Conservation (phyloP, 1,139 yeast genomes). For the Nakaseomyces nivariensis region DNA sequence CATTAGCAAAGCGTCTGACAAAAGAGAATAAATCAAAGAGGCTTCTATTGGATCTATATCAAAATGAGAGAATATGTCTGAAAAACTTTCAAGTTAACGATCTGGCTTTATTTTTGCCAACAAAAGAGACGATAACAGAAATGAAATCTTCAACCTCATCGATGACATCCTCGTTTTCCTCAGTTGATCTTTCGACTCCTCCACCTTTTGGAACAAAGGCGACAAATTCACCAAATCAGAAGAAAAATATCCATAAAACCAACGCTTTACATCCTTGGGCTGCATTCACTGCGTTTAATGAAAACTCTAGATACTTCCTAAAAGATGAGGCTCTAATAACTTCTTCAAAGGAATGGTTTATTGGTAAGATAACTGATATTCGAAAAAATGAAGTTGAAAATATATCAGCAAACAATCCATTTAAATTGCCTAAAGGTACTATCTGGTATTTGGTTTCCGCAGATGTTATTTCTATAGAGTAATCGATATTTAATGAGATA, state of each 20-base stretch:
- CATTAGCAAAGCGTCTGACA: constrained; percentile 77
- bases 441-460: constrained; percentile 27
- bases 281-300: constrained; percentile 28
- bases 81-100: constrained; percentile 60
- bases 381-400: constrained; percentile 16
- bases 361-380: constrained; percentile 21
- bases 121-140: constrained; percentile 38
- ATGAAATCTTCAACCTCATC: constrained; percentile 24
- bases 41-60: constrained; percentile 33
- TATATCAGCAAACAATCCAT: constrained; percentile 14
- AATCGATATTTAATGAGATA: not conserved
- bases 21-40: constrained; percentile 56
- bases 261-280: constrained; percentile 23
- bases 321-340: constrained; percentile 14
- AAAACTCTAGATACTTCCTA: constrained; percentile 22
- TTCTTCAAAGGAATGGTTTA: constrained; percentile 27
- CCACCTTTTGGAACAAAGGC: constrained; percentile 16
- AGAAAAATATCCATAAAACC: constrained; percentile 2
- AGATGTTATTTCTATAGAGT: constrained; percentile 7
- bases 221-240: constrained; percentile 5
- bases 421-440: constrained; percentile 19
- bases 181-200: constrained; percentile 29
- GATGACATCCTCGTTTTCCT: constrained; percentile 24
- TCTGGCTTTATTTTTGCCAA: constrained; percentile 73
- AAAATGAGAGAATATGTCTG: constrained; percentile 50